Evolutionary conservation across 208 protist genomes (phyloP), one percentile per base, ranked within the genome.

Genomic region (Leishmania major): DNA sequence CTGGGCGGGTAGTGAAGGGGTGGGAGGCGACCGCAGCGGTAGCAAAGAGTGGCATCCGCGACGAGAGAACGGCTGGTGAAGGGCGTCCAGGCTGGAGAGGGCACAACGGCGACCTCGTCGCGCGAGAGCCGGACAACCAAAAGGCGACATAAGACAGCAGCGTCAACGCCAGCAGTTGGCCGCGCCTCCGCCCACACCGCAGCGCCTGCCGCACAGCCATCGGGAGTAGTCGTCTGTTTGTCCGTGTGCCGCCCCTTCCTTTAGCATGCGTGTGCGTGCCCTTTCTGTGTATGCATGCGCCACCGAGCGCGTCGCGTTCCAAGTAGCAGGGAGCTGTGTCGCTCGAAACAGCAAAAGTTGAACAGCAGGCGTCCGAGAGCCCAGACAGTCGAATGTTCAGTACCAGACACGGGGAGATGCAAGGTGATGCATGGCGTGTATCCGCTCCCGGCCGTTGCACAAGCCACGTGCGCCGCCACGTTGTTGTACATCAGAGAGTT

Each of bases 401-500:
- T 15, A 19, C 28, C 0, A 10, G 28, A 64, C 59, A 19, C 13
- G 62, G 31, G 31, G 10, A 40, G 31, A 69, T 1, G 31, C 62
- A 37, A 69, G 15, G 13, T 1, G 10, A 35, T 40, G 31, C 62
- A 17, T 17, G 8, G 15, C 15, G 31, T 40, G 4, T 40, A 22
- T 69, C 31, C 31, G 51, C 15, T 69, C 62, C 62, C 31, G 17
- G 31, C 8, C 31, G 62, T 69, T 40, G 62, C 31, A 69, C 15
- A 22, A 22, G 13, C 62, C 31, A 22, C 62, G 13, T 69, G 31
- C 7, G 31, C 31, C 70, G 2, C 70, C 45, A 35, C 1, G 28
- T 53, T 74, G 43, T 74, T 74, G 43, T 74, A 74, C 70, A 74
- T 74, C 70, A 6, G 45, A 17, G 22, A 55, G 22, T 72, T 43